Conservation (phyloP, 805 yeast genomes). For the Pichia ethanolica region DNA sequence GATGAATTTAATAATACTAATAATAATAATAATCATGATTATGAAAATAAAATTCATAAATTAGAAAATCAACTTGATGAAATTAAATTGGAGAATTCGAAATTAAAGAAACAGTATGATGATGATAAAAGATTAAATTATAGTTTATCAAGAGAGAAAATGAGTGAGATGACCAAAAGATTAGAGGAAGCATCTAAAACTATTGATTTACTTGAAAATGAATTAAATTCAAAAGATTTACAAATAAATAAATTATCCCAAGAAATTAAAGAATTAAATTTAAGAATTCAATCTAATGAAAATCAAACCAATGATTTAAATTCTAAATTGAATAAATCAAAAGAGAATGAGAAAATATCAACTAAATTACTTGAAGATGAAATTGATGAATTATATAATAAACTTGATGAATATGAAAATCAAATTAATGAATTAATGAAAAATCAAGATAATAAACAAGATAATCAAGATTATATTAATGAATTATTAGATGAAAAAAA, state of each 20-base stretch:
- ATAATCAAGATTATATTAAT: constrained; percentile 25
- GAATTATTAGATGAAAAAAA: constrained; percentile 21
- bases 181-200: constrained; percentile 11
- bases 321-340: not conserved
- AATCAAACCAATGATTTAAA: not conserved
- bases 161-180: constrained; percentile 8
- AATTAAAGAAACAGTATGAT: constrained; percentile 3
- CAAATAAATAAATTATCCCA: not conserved
- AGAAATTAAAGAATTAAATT: constrained; percentile 8
- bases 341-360: not conserved
- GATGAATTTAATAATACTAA: not conserved
- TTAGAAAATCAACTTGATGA: constrained; percentile 9
- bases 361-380: constrained; percentile 6
- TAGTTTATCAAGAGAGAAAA: not conserved
- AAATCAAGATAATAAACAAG: constrained; percentile 1
- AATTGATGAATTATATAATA: constrained; percentile 6
- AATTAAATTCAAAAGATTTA: constrained; percentile 7
- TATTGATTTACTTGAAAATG: constrained; percentile 11
- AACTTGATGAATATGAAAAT: constrained; percentile 11
- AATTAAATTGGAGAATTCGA: constrained; percentile 1
- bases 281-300: constrained; percentile 2
- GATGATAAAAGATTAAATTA: not conserved
- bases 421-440: not conserved
- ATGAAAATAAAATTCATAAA: constrained; percentile 20
- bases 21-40: constrained; percentile 1